Conservation (phyloP, 352 stramenopile genomes). For the Phytophthora fragariae region DNA sequence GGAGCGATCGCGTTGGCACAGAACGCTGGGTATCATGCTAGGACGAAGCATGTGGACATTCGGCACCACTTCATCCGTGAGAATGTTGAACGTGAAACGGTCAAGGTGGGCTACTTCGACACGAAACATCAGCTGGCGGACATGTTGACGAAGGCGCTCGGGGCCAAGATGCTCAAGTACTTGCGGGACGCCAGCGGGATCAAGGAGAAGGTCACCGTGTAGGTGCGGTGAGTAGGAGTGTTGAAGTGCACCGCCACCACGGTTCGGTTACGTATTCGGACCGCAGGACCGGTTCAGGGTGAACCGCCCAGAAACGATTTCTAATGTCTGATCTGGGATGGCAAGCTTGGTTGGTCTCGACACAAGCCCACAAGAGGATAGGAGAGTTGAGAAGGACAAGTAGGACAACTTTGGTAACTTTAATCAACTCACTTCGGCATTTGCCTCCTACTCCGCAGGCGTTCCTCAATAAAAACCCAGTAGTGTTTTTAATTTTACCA, state of each 20-base stretch:
- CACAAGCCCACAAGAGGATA: too few species aligned
- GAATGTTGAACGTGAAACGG: conserved; percentile 5
- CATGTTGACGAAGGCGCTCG: conserved; percentile 13
- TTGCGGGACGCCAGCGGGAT: conserved; percentile 1
- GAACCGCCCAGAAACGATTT: too few species aligned
- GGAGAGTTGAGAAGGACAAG: too few species aligned
- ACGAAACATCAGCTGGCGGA: conserved; percentile 7
- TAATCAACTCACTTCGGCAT: too few species aligned
- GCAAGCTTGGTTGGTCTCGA: too few species aligned
- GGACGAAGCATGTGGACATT: conserved; percentile 17
- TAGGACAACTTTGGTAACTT: too few species aligned
- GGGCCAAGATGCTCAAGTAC: conserved; percentile 14
- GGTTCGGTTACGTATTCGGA: not conserved
- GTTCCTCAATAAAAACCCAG: too few species aligned
- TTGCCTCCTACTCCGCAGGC: too few species aligned
- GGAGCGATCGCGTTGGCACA: conserved; percentile 1
- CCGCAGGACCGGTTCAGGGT: too few species aligned
- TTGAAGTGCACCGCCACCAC: conserved; percentile 2
- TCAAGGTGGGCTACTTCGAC: conserved; percentile 11
- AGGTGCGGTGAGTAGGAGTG: conserved; percentile 14
- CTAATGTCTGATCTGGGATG: too few species aligned
- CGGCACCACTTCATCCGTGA: conserved; percentile 16
- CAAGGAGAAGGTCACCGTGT: conserved; percentile 1
- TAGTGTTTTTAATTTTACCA: too few species aligned
- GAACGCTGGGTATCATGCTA: conserved; percentile 10